Base-by-base conservation (phyloP, 2,329 filamentous ascomycete genomes). In the Trichoderma sp. region DNA sequence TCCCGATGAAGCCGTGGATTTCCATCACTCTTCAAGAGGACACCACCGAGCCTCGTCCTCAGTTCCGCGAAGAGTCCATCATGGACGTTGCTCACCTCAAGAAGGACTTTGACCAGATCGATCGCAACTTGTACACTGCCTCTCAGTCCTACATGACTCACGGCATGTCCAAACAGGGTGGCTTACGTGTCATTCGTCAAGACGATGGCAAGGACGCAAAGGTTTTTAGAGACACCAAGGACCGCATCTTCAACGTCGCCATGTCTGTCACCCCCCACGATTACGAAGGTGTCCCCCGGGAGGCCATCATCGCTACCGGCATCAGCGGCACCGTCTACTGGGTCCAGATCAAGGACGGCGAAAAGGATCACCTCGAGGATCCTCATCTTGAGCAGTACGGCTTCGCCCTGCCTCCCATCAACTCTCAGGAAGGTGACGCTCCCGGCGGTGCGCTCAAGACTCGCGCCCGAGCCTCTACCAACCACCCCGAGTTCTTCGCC, bases 301-400 rank as follows among this genome's bases (percentile, higher is more conserved):
- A 99, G 79, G 89, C 92, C 58, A 91, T 98, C 66, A 90, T 99
- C 68, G 95, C 92, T 52, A 98, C 96, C 68, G 95, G 95, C 70
- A 91, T 97, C 74, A 97, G 95, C 76, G 96, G 96, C 56, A 92
- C 94, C 11, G 93, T 98, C n/a, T 97, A 98, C 83, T 99, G 96
- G 92, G 90, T 94, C 13, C 87, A 92, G 76, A 88, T 97, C 73
- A 91, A 89, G 71, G 90, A 92, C 66, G 87, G 89, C 61, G 87
- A 92, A 73, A 92, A 92, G 75, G 93, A 97, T 74, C 86, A 93
- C 70, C 90, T 96, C 62, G 91, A 93, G 67, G 89, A 92, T 73
- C 87, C 91, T 68, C 88, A 93, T 73, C 87, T 95, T 60, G 94
- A 97, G 79, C 90, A 91, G 72, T 91, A 94, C 75, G 94, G 93